Conservation (phyloP, 2,329 filamentous ascomycete genomes). For the Pseudodiploospora longispora region DNA sequence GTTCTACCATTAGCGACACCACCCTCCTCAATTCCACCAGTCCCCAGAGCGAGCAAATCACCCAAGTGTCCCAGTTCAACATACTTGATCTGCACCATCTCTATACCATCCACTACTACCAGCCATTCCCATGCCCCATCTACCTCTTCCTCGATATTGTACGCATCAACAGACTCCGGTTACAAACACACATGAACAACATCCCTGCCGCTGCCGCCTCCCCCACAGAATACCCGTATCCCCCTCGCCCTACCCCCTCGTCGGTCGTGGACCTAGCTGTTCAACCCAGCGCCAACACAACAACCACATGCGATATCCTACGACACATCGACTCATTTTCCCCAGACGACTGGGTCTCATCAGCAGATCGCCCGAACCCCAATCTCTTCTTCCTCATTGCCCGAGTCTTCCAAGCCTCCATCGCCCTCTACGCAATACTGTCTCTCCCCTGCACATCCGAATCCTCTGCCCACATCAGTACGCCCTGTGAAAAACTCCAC, state of each 20-base stretch:
- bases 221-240: neutral
- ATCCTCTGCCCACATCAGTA: neutral
- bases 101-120: constrained; percentile 2
- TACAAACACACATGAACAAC: neutral
- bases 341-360: neutral
- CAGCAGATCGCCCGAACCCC: neutral
- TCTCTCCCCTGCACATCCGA: neutral
- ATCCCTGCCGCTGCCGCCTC: too few species aligned
- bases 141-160: constrained; percentile 5
- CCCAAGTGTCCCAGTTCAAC: constrained; percentile 5
- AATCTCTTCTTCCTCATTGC: constrained; percentile 1
- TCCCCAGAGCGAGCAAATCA: constrained; percentile 1
- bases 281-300: too few species aligned
- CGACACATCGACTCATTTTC: constrained; percentile 1
- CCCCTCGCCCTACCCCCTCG: neutral
- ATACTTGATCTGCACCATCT: constrained; percentile 5
- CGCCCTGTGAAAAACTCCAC: neutral
- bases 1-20: neutral
- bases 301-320: constrained; percentile 3
- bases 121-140: constrained; percentile 4
- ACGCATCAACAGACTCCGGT: constrained; percentile 5
- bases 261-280: neutral
- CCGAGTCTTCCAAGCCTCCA: constrained; percentile 5
- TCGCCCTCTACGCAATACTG: constrained; percentile 3
- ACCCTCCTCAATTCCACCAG: constrained; percentile 8